Percentiles rank a stretch among this genome's conserved stretches.
Evolutionary conservation across 768 basidiomycete genomes (phyloP).

Genomic region (Mycena leptocephala): DNA sequence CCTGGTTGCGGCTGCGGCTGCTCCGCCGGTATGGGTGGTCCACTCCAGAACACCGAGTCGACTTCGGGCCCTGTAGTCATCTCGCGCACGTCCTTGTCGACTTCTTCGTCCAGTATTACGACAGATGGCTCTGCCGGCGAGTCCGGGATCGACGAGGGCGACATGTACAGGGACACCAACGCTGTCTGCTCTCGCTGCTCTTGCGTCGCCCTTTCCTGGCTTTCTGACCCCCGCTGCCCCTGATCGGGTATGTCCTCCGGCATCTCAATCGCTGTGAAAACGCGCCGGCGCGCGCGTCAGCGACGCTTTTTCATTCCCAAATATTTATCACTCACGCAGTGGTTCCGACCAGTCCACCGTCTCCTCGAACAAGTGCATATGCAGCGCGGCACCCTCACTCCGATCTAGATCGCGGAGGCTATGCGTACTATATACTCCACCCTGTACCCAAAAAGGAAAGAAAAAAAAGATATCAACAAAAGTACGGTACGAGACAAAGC

Average conservation of each 20-base stretch:
- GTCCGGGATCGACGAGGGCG: constrained; percentile 81
- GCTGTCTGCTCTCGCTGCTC: constrained; percentile 87
- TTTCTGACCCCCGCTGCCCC: constrained; percentile 73
- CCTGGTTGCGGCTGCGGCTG: constrained; percentile 10
- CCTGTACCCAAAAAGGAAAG: constrained; percentile 66
- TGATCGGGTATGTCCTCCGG: constrained; percentile 68
- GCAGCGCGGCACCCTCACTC: constrained; percentile 89
- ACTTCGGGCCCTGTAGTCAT: constrained; percentile 84
- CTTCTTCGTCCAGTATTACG: constrained; percentile 78
- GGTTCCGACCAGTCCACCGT: constrained; percentile 91
- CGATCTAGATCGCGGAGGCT: constrained; percentile 90
- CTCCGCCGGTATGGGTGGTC: constrained; percentile 48
- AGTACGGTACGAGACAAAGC: constrained; percentile 65
- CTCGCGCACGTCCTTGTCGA: constrained; percentile 71
- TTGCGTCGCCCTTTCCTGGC: constrained; percentile 79
- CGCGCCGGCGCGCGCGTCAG: background rate
- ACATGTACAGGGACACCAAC: constrained; percentile 83
- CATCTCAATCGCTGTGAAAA: constrained; percentile 72
- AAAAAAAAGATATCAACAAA: constrained; percentile 45
- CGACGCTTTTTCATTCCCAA: background rate
- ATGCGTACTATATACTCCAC: constrained; percentile 73
- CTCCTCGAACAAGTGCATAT: constrained; percentile 89
- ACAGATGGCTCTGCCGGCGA: constrained; percentile 79
- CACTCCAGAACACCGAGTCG: constrained; percentile 78
- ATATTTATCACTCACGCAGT: constrained; percentile 71